A percentile compares a stretch with the other conserved stretches of the same genome.
Evolutionary conservation across 208 protist species (phyloP).

Genomic region (Trichomonas vaginalis): DNA sequence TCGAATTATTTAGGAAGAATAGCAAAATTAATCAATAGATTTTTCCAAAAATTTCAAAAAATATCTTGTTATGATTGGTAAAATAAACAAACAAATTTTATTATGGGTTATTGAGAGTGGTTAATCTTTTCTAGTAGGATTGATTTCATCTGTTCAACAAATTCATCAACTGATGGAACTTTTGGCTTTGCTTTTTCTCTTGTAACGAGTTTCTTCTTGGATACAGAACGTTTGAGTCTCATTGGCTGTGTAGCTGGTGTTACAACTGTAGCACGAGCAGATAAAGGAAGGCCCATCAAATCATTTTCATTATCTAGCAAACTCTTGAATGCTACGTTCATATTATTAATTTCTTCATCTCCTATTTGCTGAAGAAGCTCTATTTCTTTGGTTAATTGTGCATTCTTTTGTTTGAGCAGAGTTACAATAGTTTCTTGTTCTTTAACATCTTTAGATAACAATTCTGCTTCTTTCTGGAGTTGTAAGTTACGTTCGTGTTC

Average conservation of each 20-base stretch:
- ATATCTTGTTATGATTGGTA: background rate
- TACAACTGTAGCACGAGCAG: background rate
- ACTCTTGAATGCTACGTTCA: background rate
- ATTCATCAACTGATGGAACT: background rate
- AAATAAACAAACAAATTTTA: background rate
- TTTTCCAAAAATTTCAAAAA: no score
- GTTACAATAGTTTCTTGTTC: background rate
- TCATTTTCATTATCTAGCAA: background rate
- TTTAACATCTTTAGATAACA: background rate
- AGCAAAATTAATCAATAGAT: no score
- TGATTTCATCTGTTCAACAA: background rate
- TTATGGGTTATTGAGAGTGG: background rate
- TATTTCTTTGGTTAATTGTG: background rate
- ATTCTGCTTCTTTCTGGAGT: background rate
- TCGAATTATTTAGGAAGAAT: no score
- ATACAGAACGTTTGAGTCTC: background rate
- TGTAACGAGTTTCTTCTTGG: background rate
- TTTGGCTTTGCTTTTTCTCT: background rate
- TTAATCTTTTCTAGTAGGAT: background rate
- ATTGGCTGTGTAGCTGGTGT: background rate
- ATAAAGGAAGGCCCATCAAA: background rate
- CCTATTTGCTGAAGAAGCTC: background rate
- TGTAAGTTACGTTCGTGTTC: background rate
- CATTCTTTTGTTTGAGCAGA: background rate
- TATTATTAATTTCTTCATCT: background rate